Evolutionary conservation across 306 rosid genomes (phyloP), one percentile per base, ranked within the genome.

Genomic region (Pyrus betulifolia): DNA sequence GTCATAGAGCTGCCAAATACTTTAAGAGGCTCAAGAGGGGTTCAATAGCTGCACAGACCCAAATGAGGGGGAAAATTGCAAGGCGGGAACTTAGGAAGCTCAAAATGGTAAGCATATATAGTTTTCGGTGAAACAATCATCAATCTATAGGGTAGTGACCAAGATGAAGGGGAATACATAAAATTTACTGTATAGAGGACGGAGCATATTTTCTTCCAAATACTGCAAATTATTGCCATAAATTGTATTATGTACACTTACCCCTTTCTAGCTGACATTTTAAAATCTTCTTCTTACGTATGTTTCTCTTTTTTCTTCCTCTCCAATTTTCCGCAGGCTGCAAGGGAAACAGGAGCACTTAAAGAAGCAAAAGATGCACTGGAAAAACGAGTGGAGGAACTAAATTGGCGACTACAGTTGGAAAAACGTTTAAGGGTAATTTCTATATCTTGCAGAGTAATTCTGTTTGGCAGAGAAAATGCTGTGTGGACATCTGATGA

Each of bases 281-380:
- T 74, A 52, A 55, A 42, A 54, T 28, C 38, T 75, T 63, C 70
- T 54, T 79, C 70, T 64, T 74, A 46, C 51, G 35, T 58, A 57
- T 42, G 68, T n/a, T 51, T 80, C 65, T 72, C 14, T 74, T 74
- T 45, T 54, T 44, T 23, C 40, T 54, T 11, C 66, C 35, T 81
- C 57, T 84, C 46, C 71, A 76, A 62, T 74, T 70, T 81, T 79
- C 72, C 74, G 62, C 72, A 93, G 97, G 96, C 89, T 81, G 91
- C 96, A 70, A 93, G 88, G 85, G 97, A 92, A 82, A 90, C 96
- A 68, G 96, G 97, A 1, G 96, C 96, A 62, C 97, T 93, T 86
- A 74, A 93, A 81, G 97, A 93, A 75, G 91, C 92, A 73, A 93
- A 93, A 85, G 93, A 90, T 84, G 87, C 86, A 81, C 88, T 90